Percentiles rank a stretch among this genome's conserved stretches.
Conservation (phyloP, 1,139 yeast genomes). For the Pichia sp. region DNA sequence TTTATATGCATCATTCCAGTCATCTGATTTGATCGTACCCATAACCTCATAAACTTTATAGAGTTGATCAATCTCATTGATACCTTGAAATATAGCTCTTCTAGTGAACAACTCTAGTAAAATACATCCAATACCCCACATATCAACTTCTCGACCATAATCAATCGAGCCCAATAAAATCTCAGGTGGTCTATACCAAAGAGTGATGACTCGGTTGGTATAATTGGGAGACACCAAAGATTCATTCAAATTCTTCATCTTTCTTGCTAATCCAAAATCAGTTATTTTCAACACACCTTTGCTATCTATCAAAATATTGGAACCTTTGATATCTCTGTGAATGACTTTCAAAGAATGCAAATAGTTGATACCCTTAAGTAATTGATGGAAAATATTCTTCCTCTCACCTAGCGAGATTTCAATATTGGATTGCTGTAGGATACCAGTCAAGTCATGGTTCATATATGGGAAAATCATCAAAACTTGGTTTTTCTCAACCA, state of each 20-base stretch:
- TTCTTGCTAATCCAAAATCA: slow-evolving; percentile 90
- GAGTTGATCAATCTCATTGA: slow-evolving; percentile 81
- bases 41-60: slow-evolving; percentile 65
- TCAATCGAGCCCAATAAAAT: slow-evolving; percentile 81
- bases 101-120: slow-evolving; percentile 73
- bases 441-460: slow-evolving; percentile 89
- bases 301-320: slow-evolving; percentile 71
- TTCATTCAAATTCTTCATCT: slow-evolving; percentile 50
- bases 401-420: slow-evolving; percentile 56
- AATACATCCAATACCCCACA: slow-evolving; percentile 96
- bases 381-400: slow-evolving; percentile 68
- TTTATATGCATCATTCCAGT: slow-evolving; percentile 70
- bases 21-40: slow-evolving; percentile 77
- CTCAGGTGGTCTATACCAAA: slow-evolving; percentile 98
- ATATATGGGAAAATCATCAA: slow-evolving; percentile 91
- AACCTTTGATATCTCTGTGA: slow-evolving; percentile 93
- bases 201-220: slow-evolving; percentile 88
- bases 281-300: slow-evolving; percentile 77
- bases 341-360: slow-evolving; percentile 72
- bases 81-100: slow-evolving; percentile 76
- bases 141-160: slow-evolving; percentile 86
- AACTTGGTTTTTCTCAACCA: slow-evolving; percentile 73
- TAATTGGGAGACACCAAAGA: slow-evolving; percentile 58
- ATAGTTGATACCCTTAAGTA: slow-evolving; percentile 73
- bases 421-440: slow-evolving; percentile 70